Conservation (phyloP, 768 basidiomycete genomes). For the Fibroporia radiculosa region DNA sequence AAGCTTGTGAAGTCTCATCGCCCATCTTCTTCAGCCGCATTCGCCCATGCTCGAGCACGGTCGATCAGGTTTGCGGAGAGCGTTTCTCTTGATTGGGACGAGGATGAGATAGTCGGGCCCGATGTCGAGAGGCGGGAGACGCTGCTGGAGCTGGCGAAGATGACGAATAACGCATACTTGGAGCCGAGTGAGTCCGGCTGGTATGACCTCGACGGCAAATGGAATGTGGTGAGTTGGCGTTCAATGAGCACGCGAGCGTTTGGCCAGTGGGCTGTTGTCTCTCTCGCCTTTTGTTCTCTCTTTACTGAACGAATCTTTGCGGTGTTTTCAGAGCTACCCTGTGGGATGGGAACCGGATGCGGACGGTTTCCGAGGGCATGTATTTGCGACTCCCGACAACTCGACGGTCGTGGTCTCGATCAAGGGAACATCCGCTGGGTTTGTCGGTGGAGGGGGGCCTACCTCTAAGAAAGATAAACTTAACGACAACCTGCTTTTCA, state of each 20-base stretch:
- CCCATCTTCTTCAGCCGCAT: slow-evolving; percentile 38
- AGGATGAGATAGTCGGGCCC: slow-evolving; percentile 65
- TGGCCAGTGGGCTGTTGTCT: too few relatives aligned
- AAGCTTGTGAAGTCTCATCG: slow-evolving; percentile 33
- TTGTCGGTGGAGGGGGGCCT: slow-evolving; percentile 68
- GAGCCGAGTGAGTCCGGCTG: slow-evolving; percentile 53
- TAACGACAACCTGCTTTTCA: slow-evolving; percentile 90
- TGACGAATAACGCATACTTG: slow-evolving; percentile 90
- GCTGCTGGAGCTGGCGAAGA: slow-evolving; percentile 81
- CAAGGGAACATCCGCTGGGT: slow-evolving; percentile 85
- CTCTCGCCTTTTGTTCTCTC: background rate
- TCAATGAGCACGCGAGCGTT: background rate
- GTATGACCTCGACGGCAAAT: slow-evolving; percentile 67
- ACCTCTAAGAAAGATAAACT: slow-evolving; percentile 89
- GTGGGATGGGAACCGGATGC: slow-evolving; percentile 90
- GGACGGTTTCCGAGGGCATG: slow-evolving; percentile 86
- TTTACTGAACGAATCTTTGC: background rate
- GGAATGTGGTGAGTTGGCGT: slow-evolving; percentile 43
- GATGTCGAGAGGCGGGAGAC: slow-evolving; percentile 72
- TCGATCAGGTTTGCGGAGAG: slow-evolving; percentile 27
- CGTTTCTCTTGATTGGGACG: slow-evolving; percentile 56
- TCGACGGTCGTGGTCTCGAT: slow-evolving; percentile 79
- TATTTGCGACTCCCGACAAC: slow-evolving; percentile 82
- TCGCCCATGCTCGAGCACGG: slow-evolving; percentile 30
- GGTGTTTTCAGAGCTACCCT: slow-evolving; percentile 59